Base-by-base conservation (phyloP, 169 alveolate species). In the Plasmodium yoelii region DNA sequence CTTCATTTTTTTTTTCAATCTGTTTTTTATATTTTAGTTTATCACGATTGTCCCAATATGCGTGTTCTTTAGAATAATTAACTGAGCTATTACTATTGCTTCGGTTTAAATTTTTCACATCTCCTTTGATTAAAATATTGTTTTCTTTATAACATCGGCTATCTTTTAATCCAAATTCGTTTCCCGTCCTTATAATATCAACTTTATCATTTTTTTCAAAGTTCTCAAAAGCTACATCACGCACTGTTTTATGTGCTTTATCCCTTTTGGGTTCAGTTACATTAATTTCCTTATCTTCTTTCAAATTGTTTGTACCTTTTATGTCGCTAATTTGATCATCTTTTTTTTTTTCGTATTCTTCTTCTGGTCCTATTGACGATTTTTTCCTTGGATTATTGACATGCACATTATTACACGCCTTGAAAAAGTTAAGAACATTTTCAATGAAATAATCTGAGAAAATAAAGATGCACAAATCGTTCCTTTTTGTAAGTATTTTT, bases 371-470 rank as follows among this genome's bases (percentile, higher is more conserved):
- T 18, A 12, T 22, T 26, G 55, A 10, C 1, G 72, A 59, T 46
- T 55, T 39, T 34, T n/a, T 53, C 9, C 19, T 18, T 39, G 28
- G 53, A 8, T 44, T 12, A 26, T 3, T 57, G 60, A 2, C 39
- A 9, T 22, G 60, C 60, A 12, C 44, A 67, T 67, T 61, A 49
- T 49, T 39, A 82, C 68, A 49, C 19, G 90, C 67, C 55, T 34
- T 56, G 60, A 82, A 82, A 82, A 67, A 82, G 73, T 56, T 51
- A 19, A 82, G 71, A 19, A 82, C 90, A 28, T 51, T 67, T 82
- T 70, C 84, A 56, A 67, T 42, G 59, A 82, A 59, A 67, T 42
- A 82, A 49, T 82, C 75, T 5, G 90, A 82, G 47, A 82, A 82
- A 22, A 82, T 18, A 82, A 82, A 82, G 39, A 82, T 42, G 28